Evolutionary conservation across 306 rosid species (phyloP).

Genomic region (Nissolia schottii): DNA sequence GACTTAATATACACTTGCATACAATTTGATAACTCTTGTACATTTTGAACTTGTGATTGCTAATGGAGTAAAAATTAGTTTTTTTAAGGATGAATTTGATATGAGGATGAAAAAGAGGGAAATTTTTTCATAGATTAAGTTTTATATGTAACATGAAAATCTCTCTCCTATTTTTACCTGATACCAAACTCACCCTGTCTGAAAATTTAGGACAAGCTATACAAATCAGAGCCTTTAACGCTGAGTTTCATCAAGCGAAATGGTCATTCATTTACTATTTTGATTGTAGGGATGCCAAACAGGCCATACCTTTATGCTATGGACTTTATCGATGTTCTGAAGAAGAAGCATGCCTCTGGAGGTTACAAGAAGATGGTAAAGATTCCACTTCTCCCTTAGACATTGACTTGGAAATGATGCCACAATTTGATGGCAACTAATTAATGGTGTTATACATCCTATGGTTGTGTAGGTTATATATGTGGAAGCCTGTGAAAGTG

Average conservation of each 20-base stretch:
- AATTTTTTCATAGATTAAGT: too few species aligned
- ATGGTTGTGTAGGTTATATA: conserved; percentile 64
- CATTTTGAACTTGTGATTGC: too few species aligned
- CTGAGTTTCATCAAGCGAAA: background rate
- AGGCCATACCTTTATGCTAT: conserved; percentile 67
- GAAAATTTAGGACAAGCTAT: too few species aligned
- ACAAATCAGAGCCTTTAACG: background rate
- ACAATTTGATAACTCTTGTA: too few species aligned
- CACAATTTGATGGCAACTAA: background rate
- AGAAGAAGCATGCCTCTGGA: conserved; percentile 73
- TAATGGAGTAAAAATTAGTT: too few species aligned
- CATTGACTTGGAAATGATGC: background rate
- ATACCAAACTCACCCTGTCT: too few species aligned
- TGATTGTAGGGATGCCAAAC: conserved; percentile 84
- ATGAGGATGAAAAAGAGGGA: too few species aligned
- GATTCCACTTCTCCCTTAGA: background rate
- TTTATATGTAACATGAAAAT: too few species aligned
- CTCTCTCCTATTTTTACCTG: too few species aligned
- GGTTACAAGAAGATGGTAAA: conserved; percentile 78
- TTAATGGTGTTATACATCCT: too few species aligned
- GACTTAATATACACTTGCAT: too few species aligned
- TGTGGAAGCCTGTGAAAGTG: conserved; percentile 96
- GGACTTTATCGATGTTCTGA: conserved; percentile 70
- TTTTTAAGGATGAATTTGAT: too few species aligned
- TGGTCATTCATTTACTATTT: background rate